Percentiles rank a stretch among this genome's conserved stretches.
Conservation (phyloP, 352 stramenopile species). For the Phytophthora citrophthora region DNA sequence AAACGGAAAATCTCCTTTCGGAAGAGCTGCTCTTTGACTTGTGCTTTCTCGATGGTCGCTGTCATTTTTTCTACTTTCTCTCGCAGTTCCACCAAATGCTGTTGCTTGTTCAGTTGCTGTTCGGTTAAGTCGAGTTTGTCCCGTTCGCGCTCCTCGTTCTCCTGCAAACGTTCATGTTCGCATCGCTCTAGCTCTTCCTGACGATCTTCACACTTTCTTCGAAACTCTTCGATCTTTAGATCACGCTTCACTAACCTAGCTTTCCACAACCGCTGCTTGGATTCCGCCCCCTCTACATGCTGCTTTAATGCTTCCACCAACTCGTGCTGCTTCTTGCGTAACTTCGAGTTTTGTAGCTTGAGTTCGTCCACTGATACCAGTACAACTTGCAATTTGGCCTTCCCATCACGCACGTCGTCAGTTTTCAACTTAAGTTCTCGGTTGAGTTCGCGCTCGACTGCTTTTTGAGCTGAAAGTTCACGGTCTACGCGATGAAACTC, state of each 20-base stretch:
- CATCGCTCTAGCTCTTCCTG: constrained; percentile 24
- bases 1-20: constrained; percentile 59
- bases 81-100: constrained; percentile 32
- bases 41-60: constrained; percentile 42
- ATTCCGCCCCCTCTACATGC: constrained; percentile 30
- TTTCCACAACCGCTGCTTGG: constrained; percentile 34
- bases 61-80: constrained; percentile 31
- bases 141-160: constrained; percentile 24
- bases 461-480: constrained; percentile 26
- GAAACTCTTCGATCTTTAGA: constrained; percentile 40
- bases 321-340: constrained; percentile 33
- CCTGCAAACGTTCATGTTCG: constrained; percentile 24
- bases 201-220: constrained; percentile 36
- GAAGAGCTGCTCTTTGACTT: constrained; percentile 53
- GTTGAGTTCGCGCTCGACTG: constrained; percentile 16
- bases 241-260: constrained; percentile 37
- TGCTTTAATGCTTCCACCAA: constrained; percentile 21
- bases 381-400: constrained; percentile 48
- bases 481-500: constrained; percentile 48
- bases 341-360: constrained; percentile 36
- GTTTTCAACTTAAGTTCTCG: constrained; percentile 26
- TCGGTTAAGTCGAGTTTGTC: constrained; percentile 29
- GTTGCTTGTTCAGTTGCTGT: constrained; percentile 45
- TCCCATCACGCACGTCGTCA: constrained; percentile 47
- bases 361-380: constrained; percentile 41